Evolutionary conservation across 2,329 filamentous ascomycete genomes (phyloP), one percentile per base, ranked within the genome.

Genomic region (Penicillium sp.): DNA sequence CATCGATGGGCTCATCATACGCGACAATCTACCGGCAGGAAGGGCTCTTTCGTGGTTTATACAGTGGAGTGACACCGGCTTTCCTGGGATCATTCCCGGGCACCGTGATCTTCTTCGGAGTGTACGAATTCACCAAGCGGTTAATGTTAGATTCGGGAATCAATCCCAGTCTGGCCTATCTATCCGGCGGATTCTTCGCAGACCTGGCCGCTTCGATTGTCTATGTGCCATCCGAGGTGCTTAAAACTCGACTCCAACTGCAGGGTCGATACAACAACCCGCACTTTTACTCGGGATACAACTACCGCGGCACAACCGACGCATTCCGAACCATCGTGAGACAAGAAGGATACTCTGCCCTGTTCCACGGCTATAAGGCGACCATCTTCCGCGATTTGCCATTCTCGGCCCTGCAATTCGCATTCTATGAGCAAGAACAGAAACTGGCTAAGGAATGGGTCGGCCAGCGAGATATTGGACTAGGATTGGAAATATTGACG

Each of bases 341-440:
- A 31, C 77, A 79, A 34, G 93, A 98, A 72, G 94, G 93, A 0
- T 77, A 89, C 44, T 76, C 81, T 0, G 93, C 94, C 14, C 78
- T 98, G 20, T 98, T 96, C 68, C 86, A 95, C 59, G 93, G 93
- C n/a, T 98, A 94, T 74, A 93, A 93, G 67, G 93, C 93, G 9
- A 98, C 93, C 0, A 81, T 98, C 3, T 93, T 87, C 71, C 86
- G 93, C 48, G 93, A 98, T 61, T 77, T 98, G 18, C 93, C 93
- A 1, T 98, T 96, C 65, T 97, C 91, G 0, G 93, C 93, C 0
- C 73, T 98, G 9, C 93, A 98, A 64, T 97, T 98, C 69, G 91
- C 94, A 61, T 96, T 98, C 66, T 98, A 95, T 74, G 93, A 98
- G 69, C 88, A 97, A 68, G 90, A 90, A 65, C 87, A 90, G 61